Percentiles rank a stretch among this genome's conserved stretches.
Conservation (phyloP, 495 filamentous ascomycete genomes). For the Zalerion maritima region DNA sequence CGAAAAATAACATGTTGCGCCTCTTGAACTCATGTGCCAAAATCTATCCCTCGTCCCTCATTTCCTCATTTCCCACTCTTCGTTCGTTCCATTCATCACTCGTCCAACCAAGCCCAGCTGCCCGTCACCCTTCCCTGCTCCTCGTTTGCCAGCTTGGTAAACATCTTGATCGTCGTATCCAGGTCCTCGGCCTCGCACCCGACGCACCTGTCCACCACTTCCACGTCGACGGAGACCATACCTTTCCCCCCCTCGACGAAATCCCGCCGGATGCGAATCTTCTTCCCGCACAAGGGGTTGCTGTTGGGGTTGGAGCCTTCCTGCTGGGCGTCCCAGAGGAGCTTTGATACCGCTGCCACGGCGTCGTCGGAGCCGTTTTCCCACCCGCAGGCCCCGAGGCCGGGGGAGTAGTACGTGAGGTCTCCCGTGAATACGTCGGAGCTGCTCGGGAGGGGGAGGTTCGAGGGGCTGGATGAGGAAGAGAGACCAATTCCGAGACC, state of each 20-base stretch:
- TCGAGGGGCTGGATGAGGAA: constrained; percentile 6
- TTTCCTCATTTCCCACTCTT: too few species aligned
- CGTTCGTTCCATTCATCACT: too few species aligned
- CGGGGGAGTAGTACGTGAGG: constrained; percentile 56
- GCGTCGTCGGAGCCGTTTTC: constrained; percentile 33
- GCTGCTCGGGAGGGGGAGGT: constrained; percentile 43
- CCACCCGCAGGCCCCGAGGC: constrained; percentile 56
- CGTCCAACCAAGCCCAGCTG: constrained; percentile 53
- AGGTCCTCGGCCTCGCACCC: constrained; percentile 51
- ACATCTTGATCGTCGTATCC: constrained; percentile 48
- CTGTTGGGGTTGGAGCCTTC: constrained; percentile 44
- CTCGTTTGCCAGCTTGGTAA: constrained; percentile 41
- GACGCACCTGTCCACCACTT: constrained; percentile 60
- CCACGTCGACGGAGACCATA: constrained; percentile 42
- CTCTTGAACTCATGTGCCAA: too few species aligned
- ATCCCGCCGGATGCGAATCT: constrained; percentile 39
- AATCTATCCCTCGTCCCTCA: too few species aligned
- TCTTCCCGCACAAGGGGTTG: constrained; percentile 56
- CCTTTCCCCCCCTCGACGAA: constrained; percentile 17
- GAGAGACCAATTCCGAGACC: constrained; percentile 19
- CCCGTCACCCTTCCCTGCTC: constrained; percentile 43
- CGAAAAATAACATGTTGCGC: too few species aligned
- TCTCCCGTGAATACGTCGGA: constrained; percentile 42
- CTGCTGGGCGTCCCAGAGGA: constrained; percentile 46
- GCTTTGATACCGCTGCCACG: constrained; percentile 52